Evolutionary conservation across 225 moss, liverwort and hornwort genomes (phyloP), one percentile per base, ranked within the genome.

Genomic region (Physcomitrellopsis africana): DNA sequence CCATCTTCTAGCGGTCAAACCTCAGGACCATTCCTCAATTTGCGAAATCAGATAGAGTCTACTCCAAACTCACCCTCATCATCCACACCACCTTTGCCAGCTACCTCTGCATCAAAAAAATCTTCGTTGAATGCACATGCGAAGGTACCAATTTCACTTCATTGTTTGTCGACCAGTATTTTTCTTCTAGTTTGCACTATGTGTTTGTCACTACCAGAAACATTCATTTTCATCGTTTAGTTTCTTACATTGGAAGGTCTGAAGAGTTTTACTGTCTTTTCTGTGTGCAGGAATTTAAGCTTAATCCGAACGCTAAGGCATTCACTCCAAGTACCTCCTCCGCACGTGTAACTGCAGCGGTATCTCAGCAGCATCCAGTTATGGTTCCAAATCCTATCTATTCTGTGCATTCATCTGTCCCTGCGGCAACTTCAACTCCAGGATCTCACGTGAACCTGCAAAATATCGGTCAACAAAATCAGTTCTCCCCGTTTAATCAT

Each of bases 251-350:
- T 14, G n/a, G 18, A 54, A 16, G 1, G 19, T 22, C 13, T 19
- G 17, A 12, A 19, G 18, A n/a, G 14, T 63, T 8, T 15, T 14
- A 24, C n/a, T 13, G 32, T 37, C 32, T 37, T 37, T 37, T 51
- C 3, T 20, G 46, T 81, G 22, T 65, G 76, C 86, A 97, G 94
- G 96, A 97, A 62, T 97, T 97, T 55, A 94, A 94, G 69, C 75
- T 97, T 14, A 97, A 97, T 81, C 96, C 96, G 11, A 92, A 97
- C 61, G 96, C 94, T 8, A 89, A 90, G 70, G 78, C 87, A 3
- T 97, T 97, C 68, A 97, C 94, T 41, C 96, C 96, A 53, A 94
- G 82, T 81, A 88, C 90, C 19, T 79, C 59, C 70, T 85, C 80
- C 22, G 54, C 84, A 52, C 80, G 87, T 72, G 77, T 86, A 51